Conservation (phyloP, 305 asterid genomes). For the Plantago lanceolata region DNA sequence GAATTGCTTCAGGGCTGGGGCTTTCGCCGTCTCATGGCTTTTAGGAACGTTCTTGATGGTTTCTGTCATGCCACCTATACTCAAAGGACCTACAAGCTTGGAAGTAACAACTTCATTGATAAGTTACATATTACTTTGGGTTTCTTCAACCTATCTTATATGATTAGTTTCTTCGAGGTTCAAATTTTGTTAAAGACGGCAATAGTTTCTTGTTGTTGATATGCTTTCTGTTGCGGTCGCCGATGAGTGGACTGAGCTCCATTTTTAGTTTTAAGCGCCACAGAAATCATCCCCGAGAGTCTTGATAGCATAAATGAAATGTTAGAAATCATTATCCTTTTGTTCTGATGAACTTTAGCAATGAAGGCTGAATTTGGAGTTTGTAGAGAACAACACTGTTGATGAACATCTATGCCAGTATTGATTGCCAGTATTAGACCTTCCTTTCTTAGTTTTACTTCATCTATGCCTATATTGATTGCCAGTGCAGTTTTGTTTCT, state of each 20-base stretch:
- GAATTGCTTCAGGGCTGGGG: conserved; percentile 61
- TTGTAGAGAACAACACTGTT: neutral
- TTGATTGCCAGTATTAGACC: too few species aligned
- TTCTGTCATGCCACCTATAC: conserved; percentile 85
- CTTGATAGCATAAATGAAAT: conserved; percentile 12
- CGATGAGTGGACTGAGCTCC: conserved; percentile 18
- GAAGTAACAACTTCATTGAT: conserved; percentile 88
- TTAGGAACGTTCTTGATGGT: conserved; percentile 93
- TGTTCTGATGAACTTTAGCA: neutral
- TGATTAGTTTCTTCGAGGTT: conserved; percentile 28
- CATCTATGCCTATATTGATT: neutral
- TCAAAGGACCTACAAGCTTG: conserved; percentile 78
- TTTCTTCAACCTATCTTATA: conserved; percentile 83
- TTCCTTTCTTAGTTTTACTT: conserved; percentile 7
- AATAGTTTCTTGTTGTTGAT: conserved; percentile 25
- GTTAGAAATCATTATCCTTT: conserved; percentile 10
- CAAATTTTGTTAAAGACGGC: conserved; percentile 32
- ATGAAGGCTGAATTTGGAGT: conserved; percentile 1
- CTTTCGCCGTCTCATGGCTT: conserved; percentile 77
- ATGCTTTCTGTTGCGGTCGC: conserved; percentile 16
- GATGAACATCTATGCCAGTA: too few species aligned
- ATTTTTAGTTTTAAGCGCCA: neutral
- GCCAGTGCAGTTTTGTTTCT: neutral
- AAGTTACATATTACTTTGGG: conserved; percentile 81
- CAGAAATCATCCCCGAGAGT: neutral